Conservation (phyloP, 257 asterid genomes). For the Solanum commersonii region DNA sequence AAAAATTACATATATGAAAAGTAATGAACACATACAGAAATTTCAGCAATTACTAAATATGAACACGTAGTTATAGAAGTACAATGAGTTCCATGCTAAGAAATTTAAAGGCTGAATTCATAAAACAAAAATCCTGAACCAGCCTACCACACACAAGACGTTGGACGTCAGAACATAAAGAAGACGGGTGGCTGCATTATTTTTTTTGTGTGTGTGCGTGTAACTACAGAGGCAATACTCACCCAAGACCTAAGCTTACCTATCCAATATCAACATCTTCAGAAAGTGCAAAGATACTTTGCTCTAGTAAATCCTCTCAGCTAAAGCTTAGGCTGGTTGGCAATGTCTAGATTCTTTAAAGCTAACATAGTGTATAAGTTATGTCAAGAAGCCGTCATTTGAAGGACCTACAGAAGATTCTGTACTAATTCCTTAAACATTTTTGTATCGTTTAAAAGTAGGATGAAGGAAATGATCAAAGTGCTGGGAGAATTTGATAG, state of each 20-base stretch:
- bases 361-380: not conserved
- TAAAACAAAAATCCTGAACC: not conserved
- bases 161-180: not conserved
- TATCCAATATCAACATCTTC: not conserved
- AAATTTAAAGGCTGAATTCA: not conserved
- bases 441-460: not conserved
- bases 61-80: not conserved
- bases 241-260: not conserved
- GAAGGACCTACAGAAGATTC: not conserved
- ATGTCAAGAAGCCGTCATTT: not conserved
- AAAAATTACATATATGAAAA: not conserved
- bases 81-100: not conserved
- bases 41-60: not conserved
- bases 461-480: not conserved
- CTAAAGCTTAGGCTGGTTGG: not conserved
- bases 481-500: not conserved
- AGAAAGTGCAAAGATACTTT: not conserved
- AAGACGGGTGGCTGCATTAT: not conserved
- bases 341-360: not conserved
- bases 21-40: not conserved
- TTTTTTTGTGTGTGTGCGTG: not conserved
- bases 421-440: not conserved
- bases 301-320: conserved; percentile 5
- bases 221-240: not conserved
- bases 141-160: not conserved